Conservation (phyloP, 2,329 filamentous ascomycete species). For the Fusarium bulbicola region DNA sequence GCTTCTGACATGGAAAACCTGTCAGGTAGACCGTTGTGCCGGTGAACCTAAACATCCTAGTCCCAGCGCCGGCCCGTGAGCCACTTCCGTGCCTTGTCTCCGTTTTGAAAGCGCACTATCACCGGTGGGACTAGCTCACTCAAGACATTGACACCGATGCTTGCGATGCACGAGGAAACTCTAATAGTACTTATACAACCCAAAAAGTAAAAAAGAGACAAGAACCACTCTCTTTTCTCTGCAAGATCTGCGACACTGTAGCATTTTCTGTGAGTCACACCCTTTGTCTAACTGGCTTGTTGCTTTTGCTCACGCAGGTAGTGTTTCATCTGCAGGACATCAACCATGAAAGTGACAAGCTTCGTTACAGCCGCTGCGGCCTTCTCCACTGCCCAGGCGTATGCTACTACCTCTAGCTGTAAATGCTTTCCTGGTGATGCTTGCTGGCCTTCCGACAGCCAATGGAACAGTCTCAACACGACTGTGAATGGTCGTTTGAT, state of each 20-base stretch:
- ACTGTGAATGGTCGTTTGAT: slow-evolving; percentile 61
- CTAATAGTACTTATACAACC: slow-evolving; percentile 2
- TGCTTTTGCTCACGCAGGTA: neutral
- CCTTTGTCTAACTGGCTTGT: neutral
- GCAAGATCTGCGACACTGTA: neutral
- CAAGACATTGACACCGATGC: neutral
- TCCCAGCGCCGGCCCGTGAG: neutral
- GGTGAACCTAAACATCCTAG: neutral
- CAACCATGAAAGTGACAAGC: slow-evolving; percentile 8
- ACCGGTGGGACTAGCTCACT: neutral
- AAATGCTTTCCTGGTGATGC: slow-evolving; percentile 59
- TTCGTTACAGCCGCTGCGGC: neutral
- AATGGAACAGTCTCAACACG: slow-evolving; percentile 61
- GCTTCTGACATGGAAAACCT: neutral
- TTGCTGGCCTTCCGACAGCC: slow-evolving; percentile 58
- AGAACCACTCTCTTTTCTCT: neutral
- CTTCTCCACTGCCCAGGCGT: neutral
- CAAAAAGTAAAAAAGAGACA: neutral
- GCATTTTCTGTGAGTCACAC: neutral
- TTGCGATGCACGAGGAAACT: neutral
- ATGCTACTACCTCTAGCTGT: neutral
- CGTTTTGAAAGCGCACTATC: neutral
- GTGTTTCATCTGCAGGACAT: neutral
- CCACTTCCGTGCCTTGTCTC: neutral
- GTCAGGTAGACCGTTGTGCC: neutral